These are phyloP conservation scores for Sporobolomyces roseus DNA, from an alignment of 768 basidiomycete genomes.

Conservation along the genomic window DNA sequence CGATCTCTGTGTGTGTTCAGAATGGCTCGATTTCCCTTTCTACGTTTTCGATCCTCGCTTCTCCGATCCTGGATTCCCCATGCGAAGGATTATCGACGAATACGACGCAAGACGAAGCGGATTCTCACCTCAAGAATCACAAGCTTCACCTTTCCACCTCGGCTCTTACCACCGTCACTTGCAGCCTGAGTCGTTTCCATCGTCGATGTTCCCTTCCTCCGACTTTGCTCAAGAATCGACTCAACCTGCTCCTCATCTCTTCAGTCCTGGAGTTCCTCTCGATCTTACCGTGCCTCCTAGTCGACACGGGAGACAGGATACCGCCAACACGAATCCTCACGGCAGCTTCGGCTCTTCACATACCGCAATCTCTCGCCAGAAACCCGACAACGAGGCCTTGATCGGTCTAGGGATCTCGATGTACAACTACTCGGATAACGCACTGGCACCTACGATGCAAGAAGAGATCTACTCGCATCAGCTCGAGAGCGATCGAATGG, in stretches of 20 bases:
- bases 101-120: not conserved
- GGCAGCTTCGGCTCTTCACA: not conserved
- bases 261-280: too few relatives aligned
- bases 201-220: too few relatives aligned
- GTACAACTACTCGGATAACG: not conserved
- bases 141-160: too few relatives aligned
- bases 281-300: too few relatives aligned
- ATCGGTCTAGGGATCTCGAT: not conserved
- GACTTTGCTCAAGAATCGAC: too few relatives aligned
- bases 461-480: too few relatives aligned
- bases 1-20: not conserved
- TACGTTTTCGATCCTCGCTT: slow-evolving; percentile 16
- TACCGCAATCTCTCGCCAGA: not conserved
- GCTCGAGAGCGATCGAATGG: not conserved
- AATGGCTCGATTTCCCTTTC: slow-evolving; percentile 8
- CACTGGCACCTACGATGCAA: too few relatives aligned
- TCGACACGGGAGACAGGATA: too few relatives aligned
- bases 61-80: not conserved
- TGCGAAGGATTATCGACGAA: not conserved
- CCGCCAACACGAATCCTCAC: not conserved
- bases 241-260: too few relatives aligned
- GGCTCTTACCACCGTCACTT: too few relatives aligned
- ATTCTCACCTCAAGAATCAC: too few relatives aligned
- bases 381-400: not conserved
- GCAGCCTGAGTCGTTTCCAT: too few relatives aligned